A percentile compares a stretch with the other conserved stretches of the same genome.
Evolutionary conservation across 78 protist species (phyloP).

Genomic region (slime mould (Dictyostelium discoideum)): dicty_2.7 NC_007090.3:534001-534500

Average conservation of each 20-base stretch:
- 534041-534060: constrained; percentile 29
- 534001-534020: constrained; percentile 11
- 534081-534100: constrained; percentile 25
- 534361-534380: constrained; percentile 11
- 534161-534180: constrained; percentile 27
- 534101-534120: constrained; percentile 12
- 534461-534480: constrained; percentile 33
- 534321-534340: background rate
- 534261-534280: constrained; percentile 18
- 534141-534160: constrained; percentile 6
- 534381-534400: constrained; percentile 21
- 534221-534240: constrained; percentile 28
- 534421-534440: constrained; percentile 16
- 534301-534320: constrained; percentile 32
- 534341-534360: background rate
- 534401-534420: constrained; percentile 70
- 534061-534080: background rate
- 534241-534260: constrained; percentile 39
- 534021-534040: constrained; percentile 18
- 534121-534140: constrained; percentile 27
- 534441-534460: constrained; percentile 33
- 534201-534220: constrained; percentile 46
- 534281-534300: constrained; percentile 23
- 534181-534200: constrained; percentile 43
- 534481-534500: constrained; percentile 46